Evolutionary conservation across 106 monocot species (phyloP).

Genomic region (Apostasia ramifera): DNA sequence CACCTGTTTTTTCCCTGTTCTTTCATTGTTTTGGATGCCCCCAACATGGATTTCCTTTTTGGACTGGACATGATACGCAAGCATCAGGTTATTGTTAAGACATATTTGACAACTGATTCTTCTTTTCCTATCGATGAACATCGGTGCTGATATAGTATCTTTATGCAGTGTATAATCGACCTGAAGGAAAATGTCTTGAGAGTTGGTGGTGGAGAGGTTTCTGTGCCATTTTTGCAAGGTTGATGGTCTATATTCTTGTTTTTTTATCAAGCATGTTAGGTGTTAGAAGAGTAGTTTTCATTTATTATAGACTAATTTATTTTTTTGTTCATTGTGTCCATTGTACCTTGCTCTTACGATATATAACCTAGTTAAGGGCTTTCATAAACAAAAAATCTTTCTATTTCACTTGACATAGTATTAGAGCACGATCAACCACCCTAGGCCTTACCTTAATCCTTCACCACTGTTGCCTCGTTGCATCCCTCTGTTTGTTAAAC

Average conservation of each 20-base stretch:
- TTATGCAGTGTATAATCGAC: conserved; percentile 85
- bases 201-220: conserved; percentile 96
- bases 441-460: no score
- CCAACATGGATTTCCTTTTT: conserved; percentile 94
- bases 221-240: conserved; percentile 99
- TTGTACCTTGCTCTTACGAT: not conserved
- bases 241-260: conserved; percentile 2
- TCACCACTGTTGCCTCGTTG: no score
- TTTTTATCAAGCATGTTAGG: no score
- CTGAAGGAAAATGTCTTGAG: conserved; percentile 97
- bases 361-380: not conserved
- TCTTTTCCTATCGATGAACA: not conserved
- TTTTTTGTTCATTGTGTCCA: not conserved
- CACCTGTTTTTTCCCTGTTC: conserved; percentile 87
- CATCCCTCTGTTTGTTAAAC: no score
- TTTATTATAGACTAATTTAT: not conserved
- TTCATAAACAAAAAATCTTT: no score
- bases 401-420: not conserved
- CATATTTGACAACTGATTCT: not conserved
- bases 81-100: conserved; percentile 65
- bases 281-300: no score
- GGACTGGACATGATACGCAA: conserved; percentile 91
- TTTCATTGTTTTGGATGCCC: conserved; percentile 90
- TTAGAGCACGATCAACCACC: no score
- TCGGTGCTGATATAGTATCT: not conserved